Evolutionary conservation across 192 early-diverging fungal species (phyloP).

Genomic region (Backusella tuberculispora): DNA sequence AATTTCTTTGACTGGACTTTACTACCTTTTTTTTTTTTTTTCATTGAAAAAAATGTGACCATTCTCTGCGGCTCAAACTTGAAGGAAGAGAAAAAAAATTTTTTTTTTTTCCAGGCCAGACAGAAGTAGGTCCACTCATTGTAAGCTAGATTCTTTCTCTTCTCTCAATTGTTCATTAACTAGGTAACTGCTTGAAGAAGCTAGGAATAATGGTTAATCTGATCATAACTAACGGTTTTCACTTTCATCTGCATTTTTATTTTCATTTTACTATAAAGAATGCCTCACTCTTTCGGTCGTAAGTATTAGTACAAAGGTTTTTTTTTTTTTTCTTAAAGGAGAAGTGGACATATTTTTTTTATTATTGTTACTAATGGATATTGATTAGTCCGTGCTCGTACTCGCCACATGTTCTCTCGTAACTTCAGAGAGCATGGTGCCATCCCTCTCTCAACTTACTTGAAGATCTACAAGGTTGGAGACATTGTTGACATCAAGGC

Average conservation of each 20-base stretch:
- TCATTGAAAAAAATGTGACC: not conserved
- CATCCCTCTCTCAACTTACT: conserved; percentile 94
- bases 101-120: not conserved
- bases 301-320: conserved; percentile 16
- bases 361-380: not conserved
- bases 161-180: conserved; percentile 6
- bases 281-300: conserved; percentile 39
- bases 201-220: not conserved
- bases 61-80: not conserved
- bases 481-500: conserved; percentile 99
- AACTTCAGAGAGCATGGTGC: conserved; percentile 95
- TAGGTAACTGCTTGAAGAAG: conserved; percentile 14
- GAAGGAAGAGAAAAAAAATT: not conserved
- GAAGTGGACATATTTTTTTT: not conserved
- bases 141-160: not conserved
- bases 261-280: not conserved
- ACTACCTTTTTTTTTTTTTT: not conserved
- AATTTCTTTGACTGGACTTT: conserved; percentile 98
- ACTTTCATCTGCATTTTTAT: not conserved
- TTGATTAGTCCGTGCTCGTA: conserved; percentile 83
- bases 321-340: not conserved
- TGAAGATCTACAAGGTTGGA: conserved; percentile 98
- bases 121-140: not conserved
- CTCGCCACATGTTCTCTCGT: conserved; percentile 95
- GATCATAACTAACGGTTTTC: not conserved